A percentile compares a stretch with the other conserved stretches of the same genome.
Evolutionary conservation across 768 basidiomycete genomes (phyloP).

Genomic region (Candolleomyces efflorescens): DNA sequence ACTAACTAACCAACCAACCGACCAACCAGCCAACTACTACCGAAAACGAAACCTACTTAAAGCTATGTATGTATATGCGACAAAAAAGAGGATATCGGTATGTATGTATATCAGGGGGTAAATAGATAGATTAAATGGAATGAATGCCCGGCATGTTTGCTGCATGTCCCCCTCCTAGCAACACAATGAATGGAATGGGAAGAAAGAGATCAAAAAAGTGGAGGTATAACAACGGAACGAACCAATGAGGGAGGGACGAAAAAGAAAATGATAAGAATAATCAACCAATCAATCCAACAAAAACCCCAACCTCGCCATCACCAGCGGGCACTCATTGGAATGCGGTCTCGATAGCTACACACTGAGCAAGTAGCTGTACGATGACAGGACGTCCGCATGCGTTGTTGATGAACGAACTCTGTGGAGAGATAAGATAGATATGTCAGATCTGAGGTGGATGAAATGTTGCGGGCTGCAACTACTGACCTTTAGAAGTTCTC

Average conservation of each 20-base stretch:
- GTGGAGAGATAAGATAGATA: not conserved
- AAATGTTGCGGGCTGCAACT: not conserved
- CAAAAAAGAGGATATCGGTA: no score
- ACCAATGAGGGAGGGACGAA: constrained; percentile 10
- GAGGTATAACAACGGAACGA: constrained; percentile 8
- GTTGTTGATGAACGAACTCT: constrained; percentile 65
- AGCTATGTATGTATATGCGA: no score
- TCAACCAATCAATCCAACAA: no score
- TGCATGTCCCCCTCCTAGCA: no score
- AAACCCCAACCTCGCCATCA: not conserved
- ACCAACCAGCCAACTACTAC: no score
- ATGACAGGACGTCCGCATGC: constrained; percentile 68
- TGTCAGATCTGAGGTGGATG: not conserved
- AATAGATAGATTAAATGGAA: constrained; percentile 19
- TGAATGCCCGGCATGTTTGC: constrained; percentile 5
- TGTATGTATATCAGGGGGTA: not conserved
- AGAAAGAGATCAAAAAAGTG: constrained; percentile 3
- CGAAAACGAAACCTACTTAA: no score
- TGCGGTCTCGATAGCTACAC: constrained; percentile 59
- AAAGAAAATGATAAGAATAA: constrained; percentile 5
- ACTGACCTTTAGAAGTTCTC: constrained; percentile 56
- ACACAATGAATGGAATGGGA: no score
- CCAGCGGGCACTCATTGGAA: constrained; percentile 13
- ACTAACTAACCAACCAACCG: no score
- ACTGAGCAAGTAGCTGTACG: constrained; percentile 60